Evolutionary conservation across 2,329 filamentous ascomycete genomes (phyloP), one percentile per base, ranked within the genome.

Genomic region (Ramichloridium luteum): DNA sequence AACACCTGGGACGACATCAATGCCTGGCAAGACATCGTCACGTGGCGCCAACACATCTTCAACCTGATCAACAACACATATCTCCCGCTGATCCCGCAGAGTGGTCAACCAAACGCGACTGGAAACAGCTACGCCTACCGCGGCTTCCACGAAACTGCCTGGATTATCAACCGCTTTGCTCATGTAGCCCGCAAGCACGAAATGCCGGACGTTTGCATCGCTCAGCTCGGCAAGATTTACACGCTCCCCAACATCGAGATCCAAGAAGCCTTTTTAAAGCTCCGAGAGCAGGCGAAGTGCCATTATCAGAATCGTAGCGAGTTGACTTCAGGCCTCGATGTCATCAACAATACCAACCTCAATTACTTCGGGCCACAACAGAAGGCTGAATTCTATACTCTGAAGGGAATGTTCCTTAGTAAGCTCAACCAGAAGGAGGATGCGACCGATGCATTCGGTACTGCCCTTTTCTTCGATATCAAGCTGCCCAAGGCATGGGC

Each of bases 1-100:
- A 99, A 99, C 51, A 80, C 93, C 3, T 99, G 90, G 90, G 90
- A 99, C 55, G 90, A 99, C 55, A 98, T 99, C 57, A 93, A 92
- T 43, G 84, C 90, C 23, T 99, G 90, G 90, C 90, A 98, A 56
- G 92, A 98, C 53, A 66, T 99, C 25, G 90, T 99, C n/a, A 98
- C 90, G 2, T 99, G 90, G 90, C 77, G 90, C 45, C 92, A 98
- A 55, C 90, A 99, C 57, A 94, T 99, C 38, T 99, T 99, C 64
- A 80, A 85, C 35, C 71, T 98, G 14, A 96, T 99, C 61, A 98
- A 99, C 55, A 75, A 74, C 29, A 93, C 85, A 0, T 99, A 98
- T 51, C 71, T 99, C 8, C 73, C 76, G 32, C 70, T 98, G 27
- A 64, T 96, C 23, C 86, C 85, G 2, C 77, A 73, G 12, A 78